Conservation (phyloP, 768 basidiomycete species). For the Lactifluus hygrophoroides region DNA sequence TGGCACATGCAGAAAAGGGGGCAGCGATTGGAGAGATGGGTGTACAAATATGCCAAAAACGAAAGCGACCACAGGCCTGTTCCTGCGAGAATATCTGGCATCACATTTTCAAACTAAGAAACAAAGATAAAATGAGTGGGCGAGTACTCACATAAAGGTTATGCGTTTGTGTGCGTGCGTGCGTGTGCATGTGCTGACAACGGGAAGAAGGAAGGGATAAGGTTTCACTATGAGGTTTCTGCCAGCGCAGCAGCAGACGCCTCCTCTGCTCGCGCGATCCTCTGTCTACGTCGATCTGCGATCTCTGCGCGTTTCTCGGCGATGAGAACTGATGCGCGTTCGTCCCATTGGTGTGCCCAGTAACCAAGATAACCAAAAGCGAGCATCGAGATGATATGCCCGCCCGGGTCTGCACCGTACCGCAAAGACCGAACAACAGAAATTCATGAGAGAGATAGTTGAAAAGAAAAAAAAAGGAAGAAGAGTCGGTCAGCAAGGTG, state of each 20-base stretch:
- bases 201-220: too few relatives aligned
- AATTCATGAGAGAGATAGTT: not conserved
- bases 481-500: not conserved
- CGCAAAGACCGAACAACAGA: not conserved
- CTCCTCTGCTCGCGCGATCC: conserved; percentile 28
- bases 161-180: not conserved
- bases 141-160: not conserved
- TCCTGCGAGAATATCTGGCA: too few relatives aligned
- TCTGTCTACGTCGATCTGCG: conserved; percentile 37
- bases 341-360: conserved; percentile 62
- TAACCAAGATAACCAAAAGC: conserved; percentile 70
- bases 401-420: conserved; percentile 52
- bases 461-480: not conserved
- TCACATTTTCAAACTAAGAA: too few relatives aligned
- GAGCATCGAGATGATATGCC: conserved; percentile 59
- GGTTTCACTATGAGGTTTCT: not conserved
- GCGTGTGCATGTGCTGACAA: too few relatives aligned
- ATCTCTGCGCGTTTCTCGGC: conserved; percentile 57
- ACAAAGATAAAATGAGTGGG: not conserved
- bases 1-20: not conserved
- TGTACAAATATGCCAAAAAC: not conserved
- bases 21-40: not conserved
- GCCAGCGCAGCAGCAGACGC: conserved; percentile 13
- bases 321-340: conserved; percentile 50
- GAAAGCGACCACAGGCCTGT: not conserved